Percentiles rank a stretch among this genome's conserved stretches.
phyloP scores from a whole-genome alignment of 2,329 filamentous ascomycete species.

The Pseudogymnoascus sp. region DNA sequence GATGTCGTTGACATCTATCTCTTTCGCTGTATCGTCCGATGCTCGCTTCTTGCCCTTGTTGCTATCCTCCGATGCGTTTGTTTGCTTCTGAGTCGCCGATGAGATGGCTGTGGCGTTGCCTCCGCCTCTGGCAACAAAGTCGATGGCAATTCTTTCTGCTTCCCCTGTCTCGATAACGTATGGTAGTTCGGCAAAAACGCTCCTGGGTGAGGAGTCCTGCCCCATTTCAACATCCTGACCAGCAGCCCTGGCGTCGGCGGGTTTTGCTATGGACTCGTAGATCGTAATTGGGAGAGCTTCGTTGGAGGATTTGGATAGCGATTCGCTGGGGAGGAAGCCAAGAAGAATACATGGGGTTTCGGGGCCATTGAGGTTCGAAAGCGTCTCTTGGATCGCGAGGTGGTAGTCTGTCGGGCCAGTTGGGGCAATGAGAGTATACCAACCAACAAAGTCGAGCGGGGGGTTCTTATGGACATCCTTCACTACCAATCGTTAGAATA shows the following conservation, averaged over 20 bases:
- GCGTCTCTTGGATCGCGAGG: conserved; percentile 52
- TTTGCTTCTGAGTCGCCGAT: conserved; percentile 20
- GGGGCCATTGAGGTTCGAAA: background rate
- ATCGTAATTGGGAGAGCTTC: conserved; percentile 83
- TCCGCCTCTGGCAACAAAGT: conserved; percentile 79
- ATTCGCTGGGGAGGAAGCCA: conserved; percentile 67
- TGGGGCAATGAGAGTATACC: conserved; percentile 72
- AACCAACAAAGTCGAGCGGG: conserved; percentile 78
- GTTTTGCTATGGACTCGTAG: conserved; percentile 77
- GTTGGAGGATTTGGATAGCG: conserved; percentile 48
- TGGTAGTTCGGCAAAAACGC: conserved; percentile 71
- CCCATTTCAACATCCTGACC: conserved; percentile 65
- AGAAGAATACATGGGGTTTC: conserved; percentile 50
- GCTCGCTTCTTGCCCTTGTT: conserved; percentile 30
- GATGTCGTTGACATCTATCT: conserved; percentile 43
- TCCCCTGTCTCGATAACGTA: conserved; percentile 91
- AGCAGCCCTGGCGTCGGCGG: conserved; percentile 48
- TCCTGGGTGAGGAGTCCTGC: conserved; percentile 46
- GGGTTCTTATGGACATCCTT: conserved; percentile 81
- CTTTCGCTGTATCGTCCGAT: conserved; percentile 25
- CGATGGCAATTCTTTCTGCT: conserved; percentile 95
- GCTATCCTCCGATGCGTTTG: conserved; percentile 22
- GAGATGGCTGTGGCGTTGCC: conserved; percentile 64
- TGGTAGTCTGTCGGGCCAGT: conserved; percentile 60
- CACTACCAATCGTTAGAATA: conserved; percentile 45